Evolutionary conservation across 164 flowering plant genomes (phyloP), one percentile per base, ranked within the genome.

Genomic region (Warburgia ugandensis): DNA sequence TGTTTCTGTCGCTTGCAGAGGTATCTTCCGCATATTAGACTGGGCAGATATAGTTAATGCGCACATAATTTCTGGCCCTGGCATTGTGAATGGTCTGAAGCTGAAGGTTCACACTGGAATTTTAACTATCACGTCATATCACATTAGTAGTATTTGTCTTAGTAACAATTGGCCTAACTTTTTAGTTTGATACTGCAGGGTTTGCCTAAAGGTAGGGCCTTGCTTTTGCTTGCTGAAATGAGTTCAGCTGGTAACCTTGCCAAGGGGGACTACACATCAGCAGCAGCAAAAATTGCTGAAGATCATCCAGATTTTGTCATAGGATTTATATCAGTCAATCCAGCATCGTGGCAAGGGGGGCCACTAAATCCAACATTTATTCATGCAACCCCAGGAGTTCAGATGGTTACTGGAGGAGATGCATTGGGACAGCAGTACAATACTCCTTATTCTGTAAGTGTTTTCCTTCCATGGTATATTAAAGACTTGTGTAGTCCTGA

Each of bases 21-120:
- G 97, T 43, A 68, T 92, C 46, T 92, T 71, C 49, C 81, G 43
- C 9, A 92, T 92, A 67, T 59, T 84, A 75, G 99, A 88, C 28
- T 92, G 97, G 99, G 99, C 99, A 26, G 96, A 92, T 67, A 92
- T 92, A 56, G 62, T 79, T 29, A 92, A 92, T 72, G 86, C 86
- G 58, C 98, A 92, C 75, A 83, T 92, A 29, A 78, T 92, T 57
- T 74, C 98, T 29, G 98, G 96, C 45, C 96, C 96, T 32, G 98
- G 95, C 36, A 88, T 92, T 48, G 96, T 92, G 42, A 91, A 92
- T 76, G 99, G 97, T 25, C 64, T 92, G 57, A 92, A 92, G 65
- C 55, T 75, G 61, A 92, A 92, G 95, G 99, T 88, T 53, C 55
- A 42, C 26, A 5, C 23, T 22, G 13, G 1, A 17, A 12, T 44